phyloP scores from a whole-genome alignment of 176 grass and related monocot species.

The Rhipidocladum racemiflorum region DNA sequence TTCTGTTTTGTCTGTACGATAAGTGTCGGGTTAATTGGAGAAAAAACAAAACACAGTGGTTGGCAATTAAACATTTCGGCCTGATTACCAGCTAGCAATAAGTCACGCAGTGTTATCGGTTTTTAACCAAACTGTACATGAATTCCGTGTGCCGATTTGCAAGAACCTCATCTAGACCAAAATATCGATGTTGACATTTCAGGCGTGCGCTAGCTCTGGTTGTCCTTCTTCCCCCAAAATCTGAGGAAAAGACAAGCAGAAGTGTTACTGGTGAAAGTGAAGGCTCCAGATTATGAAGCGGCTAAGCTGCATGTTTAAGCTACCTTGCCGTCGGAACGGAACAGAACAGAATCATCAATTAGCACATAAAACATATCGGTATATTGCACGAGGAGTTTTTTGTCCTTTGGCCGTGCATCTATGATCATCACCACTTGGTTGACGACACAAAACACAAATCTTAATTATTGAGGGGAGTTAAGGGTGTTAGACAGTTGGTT shows the following conservation, averaged over 20 bases:
- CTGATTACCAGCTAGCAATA: background rate
- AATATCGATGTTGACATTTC: background rate
- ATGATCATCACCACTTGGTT: background rate
- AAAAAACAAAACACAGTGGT: background rate
- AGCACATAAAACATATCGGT: conserved; percentile 4
- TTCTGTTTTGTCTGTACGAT: background rate
- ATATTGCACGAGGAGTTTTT: background rate
- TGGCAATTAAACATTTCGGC: background rate
- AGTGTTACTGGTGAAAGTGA: background rate
- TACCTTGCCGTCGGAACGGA: too few relatives aligned
- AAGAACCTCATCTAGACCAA: background rate
- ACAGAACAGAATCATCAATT: conserved; percentile 9
- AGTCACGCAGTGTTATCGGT: background rate
- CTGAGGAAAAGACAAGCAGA: background rate
- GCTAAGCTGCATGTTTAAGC: background rate
- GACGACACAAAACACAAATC: background rate
- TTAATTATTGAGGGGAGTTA: background rate
- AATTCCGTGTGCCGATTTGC: background rate
- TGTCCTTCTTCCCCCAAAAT: background rate
- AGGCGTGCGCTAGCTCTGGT: background rate
- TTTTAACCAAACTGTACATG: background rate
- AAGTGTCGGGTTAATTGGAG: background rate
- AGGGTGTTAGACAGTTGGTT: background rate
- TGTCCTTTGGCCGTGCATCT: background rate
- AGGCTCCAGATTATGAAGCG: background rate